Percentiles rank a stretch among this genome's conserved stretches.
Conservation (phyloP, 164 flowering plant genomes). For the Warburgia ugandensis region DNA sequence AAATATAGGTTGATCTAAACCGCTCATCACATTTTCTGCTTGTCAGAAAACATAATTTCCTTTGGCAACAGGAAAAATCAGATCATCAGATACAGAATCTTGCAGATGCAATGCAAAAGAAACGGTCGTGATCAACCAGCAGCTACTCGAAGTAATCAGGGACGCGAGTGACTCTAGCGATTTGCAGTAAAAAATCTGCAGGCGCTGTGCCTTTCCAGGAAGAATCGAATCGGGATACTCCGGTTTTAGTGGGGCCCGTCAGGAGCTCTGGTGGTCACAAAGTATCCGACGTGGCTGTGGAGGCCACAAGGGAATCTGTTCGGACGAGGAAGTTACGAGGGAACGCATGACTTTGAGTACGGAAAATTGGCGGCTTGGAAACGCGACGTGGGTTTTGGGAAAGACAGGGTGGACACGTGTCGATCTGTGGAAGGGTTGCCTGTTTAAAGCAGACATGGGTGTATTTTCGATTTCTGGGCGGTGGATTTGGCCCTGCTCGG, state of each 20-base stretch:
- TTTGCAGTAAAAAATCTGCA: too few species aligned
- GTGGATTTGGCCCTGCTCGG: conserved; percentile 33
- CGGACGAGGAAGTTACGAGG: conserved; percentile 20
- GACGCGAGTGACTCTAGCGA: too few species aligned
- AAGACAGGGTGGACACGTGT: conserved; percentile 10
- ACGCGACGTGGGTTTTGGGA: conserved; percentile 20
- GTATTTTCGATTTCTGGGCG: conserved; percentile 30
- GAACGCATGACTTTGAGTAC: conserved; percentile 7
- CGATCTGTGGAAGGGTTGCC: conserved; percentile 11
- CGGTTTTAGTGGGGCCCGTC: neutral
- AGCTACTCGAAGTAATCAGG: too few species aligned
- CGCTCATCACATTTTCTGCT: too few species aligned
- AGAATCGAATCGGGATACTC: neutral
- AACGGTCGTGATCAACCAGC: too few species aligned
- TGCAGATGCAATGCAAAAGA: too few species aligned
- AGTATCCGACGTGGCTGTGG: conserved; percentile 1
- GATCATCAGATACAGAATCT: too few species aligned
- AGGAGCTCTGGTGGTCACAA: neutral
- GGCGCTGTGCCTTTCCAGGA: too few species aligned
- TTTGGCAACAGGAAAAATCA: too few species aligned
- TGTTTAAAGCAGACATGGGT: conserved; percentile 32
- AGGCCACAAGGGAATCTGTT: conserved; percentile 10
- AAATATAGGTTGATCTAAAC: too few species aligned
- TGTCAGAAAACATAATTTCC: too few species aligned
- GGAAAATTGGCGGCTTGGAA: conserved; percentile 20